Evolutionary conservation across 441 rosid species (phyloP), one percentile per base, ranked within the genome.

Genomic region (Pelargonium myrrhifolium): DNA sequence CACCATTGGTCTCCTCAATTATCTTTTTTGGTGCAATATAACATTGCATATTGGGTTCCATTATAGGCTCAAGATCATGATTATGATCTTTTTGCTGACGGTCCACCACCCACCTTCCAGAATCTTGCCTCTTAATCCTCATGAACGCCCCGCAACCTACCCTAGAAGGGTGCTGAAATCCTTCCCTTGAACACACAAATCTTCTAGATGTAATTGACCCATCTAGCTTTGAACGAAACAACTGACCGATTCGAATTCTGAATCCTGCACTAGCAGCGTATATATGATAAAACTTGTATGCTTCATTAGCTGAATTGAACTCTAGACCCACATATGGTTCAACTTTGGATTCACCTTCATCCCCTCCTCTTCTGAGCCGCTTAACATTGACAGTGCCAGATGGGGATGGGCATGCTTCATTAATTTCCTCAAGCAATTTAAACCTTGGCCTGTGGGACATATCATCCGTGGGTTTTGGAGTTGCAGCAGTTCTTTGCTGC

Each of bases 111-210:
- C 97, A 93, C 37, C 78, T 83, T 75, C 90, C 96, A 62, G 76
- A 79, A 47, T 84, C 93, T 71, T 87, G 93, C 62, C 85, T 84
- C 84, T 86, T 93, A 62, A 93, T 88, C 79, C 93, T 85, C 97
- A 90, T 90, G 81, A 82, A 90, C 74, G 97, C 96, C 18, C 94
- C 91, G 71, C 98, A 90, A 0, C 98, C 98, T 37, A 90, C 82
- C 70, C 96, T 85, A 14, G 96, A 87, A 47, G 98, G 98, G 74
- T 90, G 98, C 75, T 90, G 91, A 78, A 88, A 89, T 53, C 98
- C 97, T 79, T 93, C 98, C 81, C 86, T 93, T 0, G 94, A 93
- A 80, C 97, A 93, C 20, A 93, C 98, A 76, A 93, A 93, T 74
- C 89, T 82, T 70, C 96, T 68, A 10, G 92, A 88, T 31, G 98